Evolutionary conservation across 2,329 filamentous ascomycete species (phyloP), one percentile per base, ranked within the genome.

Genomic region (Periglandula ipomoeae): DNA sequence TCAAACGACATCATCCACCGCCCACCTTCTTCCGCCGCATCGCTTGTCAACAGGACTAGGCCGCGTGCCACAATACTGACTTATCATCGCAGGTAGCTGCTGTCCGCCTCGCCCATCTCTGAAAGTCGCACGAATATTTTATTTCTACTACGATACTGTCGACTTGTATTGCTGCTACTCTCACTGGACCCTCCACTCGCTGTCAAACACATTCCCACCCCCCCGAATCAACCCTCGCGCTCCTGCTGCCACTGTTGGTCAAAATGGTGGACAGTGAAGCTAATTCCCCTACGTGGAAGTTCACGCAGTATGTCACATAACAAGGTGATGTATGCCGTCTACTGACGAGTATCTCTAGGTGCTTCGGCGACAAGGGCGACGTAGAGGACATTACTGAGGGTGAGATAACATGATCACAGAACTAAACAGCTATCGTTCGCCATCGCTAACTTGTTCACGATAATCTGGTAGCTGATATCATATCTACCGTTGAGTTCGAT

Each of bases 281-380:
- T 73, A 89, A 82, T 78, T 85, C 88, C 74, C 90, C 90, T 67
- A 97, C 90, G 73, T 97, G 91, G 91, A 97, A 97, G 79, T 97
- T 97, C 75, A 97, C 91, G 71, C 91, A 97, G 90, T 95, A 87
- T 71, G 89, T 78, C 49, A 45, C 41, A 40, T 30, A 38, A 49
- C 39, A 52, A 56, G 7, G 19, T 17, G 6, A 9, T 17, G 23
- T 10, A 9, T 17, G 44, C 52, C 57, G 50, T 61, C 48, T 54
- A 47, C 54, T 64, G 55, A 61, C 54, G 24, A 41, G 49, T 24
- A 50, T 55, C 38, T 50, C 52, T 63, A 97, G 91, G 76, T 97
- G 93, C 76, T 98, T 98, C 73, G 93, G 93, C 70, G 93, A 98
- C 75, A 98, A 98, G 74, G 93, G 93, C 61, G 93, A 98, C 74